Evolutionary conservation across 1,284 basidiomycete species (phyloP).

Genomic region (Tilletia indica): DNA sequence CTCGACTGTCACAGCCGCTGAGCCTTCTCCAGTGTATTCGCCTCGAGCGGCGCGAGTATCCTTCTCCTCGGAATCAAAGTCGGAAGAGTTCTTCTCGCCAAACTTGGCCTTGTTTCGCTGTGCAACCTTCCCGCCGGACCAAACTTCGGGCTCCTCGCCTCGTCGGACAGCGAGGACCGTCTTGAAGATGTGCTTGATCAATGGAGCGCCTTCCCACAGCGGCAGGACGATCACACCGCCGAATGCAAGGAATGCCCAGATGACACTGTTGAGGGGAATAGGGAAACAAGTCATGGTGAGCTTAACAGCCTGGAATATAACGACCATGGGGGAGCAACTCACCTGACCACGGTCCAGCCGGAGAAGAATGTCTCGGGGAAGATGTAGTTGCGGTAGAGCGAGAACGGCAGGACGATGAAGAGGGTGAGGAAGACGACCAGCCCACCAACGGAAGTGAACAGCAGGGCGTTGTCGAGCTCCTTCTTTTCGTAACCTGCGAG

Average conservation of each 20-base stretch:
- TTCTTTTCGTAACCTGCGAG: conserved; percentile 22
- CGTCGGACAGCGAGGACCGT: conserved; percentile 1
- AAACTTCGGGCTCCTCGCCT: conserved; percentile 1
- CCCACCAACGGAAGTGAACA: conserved; percentile 25
- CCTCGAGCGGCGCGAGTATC: not conserved
- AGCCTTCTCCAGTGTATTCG: conserved; percentile 13
- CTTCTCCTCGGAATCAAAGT: conserved; percentile 10
- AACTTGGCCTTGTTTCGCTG: not conserved
- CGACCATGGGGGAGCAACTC: not conserved
- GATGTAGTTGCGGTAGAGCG: conserved; percentile 52
- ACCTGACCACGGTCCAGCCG: conserved; percentile 48
- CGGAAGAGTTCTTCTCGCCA: not conserved
- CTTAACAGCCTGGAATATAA: no score
- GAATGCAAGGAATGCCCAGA: conserved; percentile 48
- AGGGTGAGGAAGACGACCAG: conserved; percentile 42
- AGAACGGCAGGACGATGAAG: conserved; percentile 53
- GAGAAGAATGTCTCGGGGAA: conserved; percentile 48
- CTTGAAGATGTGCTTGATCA: conserved; percentile 29
- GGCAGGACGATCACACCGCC: conserved; percentile 44
- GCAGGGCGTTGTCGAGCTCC: conserved; percentile 31
- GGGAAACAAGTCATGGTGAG: not conserved
- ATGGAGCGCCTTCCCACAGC: conserved; percentile 40
- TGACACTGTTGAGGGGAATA: conserved; percentile 21
- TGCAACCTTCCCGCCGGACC: not conserved
- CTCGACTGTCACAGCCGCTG: not conserved